Conservation (phyloP, 352 stramenopile species). For the Pythium oligandrum region DNA sequence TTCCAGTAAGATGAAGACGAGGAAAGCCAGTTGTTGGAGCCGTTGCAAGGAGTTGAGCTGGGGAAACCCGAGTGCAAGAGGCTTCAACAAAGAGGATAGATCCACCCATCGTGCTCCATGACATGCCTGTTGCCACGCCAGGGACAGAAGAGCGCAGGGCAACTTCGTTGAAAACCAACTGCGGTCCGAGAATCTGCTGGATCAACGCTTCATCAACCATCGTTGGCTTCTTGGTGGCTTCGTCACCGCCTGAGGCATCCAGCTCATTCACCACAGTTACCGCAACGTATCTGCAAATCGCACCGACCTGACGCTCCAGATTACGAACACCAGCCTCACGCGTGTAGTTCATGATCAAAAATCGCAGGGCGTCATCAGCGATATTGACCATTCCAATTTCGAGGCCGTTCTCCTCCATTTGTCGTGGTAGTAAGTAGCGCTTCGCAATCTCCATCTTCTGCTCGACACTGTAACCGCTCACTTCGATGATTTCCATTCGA, state of each 20-base stretch:
- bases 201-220: constrained; percentile 50
- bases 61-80: constrained; percentile 48
- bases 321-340: constrained; percentile 84
- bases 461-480: constrained; percentile 76
- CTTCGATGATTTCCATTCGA: constrained; percentile 82
- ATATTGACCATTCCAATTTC: constrained; percentile 37
- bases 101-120: constrained; percentile 72
- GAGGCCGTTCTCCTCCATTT: constrained; percentile 73
- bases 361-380: constrained; percentile 53
- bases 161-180: constrained; percentile 74
- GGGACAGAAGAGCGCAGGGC: constrained; percentile 58
- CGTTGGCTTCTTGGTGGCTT: constrained; percentile 12
- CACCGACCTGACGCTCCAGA: constrained; percentile 72
- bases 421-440: constrained; percentile 71
- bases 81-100: constrained; percentile 86
- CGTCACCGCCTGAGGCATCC: constrained; percentile 13
- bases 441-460: constrained; percentile 82
- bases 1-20: constrained; percentile 61
- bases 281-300: constrained; percentile 69
- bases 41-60: constrained; percentile 18
- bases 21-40: constrained; percentile 22
- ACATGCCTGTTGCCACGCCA: constrained; percentile 78
- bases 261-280: constrained; percentile 63
- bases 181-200: constrained; percentile 53
- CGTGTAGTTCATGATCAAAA: constrained; percentile 80